Evolutionary conservation across 768 basidiomycete genomes (phyloP).

Genomic region (Mycena haematopus): DNA sequence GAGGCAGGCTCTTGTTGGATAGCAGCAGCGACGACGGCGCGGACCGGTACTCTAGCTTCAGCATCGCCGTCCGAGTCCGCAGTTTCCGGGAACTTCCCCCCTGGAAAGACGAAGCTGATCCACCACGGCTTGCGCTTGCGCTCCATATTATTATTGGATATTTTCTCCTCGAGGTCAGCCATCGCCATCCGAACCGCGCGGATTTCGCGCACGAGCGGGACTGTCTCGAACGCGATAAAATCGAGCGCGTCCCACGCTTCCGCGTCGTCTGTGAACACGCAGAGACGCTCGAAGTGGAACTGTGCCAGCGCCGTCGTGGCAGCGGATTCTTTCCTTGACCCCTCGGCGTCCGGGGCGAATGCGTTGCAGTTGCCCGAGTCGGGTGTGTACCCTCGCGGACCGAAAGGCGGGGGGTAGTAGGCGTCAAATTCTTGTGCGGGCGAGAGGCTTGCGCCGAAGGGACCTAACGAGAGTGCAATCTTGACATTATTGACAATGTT

Average conservation of each 20-base stretch:
- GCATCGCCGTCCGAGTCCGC: slow-evolving; percentile 1
- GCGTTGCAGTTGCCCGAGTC: slow-evolving; percentile 47
- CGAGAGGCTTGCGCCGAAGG: slow-evolving; percentile 70
- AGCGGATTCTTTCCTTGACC: slow-evolving; percentile 38
- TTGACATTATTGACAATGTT: too few relatives aligned
- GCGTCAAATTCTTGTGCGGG: slow-evolving; percentile 79
- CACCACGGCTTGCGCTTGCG: slow-evolving; percentile 71
- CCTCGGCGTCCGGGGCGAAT: slow-evolving; percentile 42
- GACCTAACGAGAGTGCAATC: slow-evolving; percentile 76
- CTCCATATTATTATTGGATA: slow-evolving; percentile 15
- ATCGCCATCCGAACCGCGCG: slow-evolving; percentile 70
- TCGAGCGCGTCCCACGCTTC: slow-evolving; percentile 64
- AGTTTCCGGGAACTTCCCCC: slow-evolving; percentile 52
- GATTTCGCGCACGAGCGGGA: slow-evolving; percentile 72
- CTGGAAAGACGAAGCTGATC: slow-evolving; percentile 71
- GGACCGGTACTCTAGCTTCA: slow-evolving; percentile 34
- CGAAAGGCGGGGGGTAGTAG: slow-evolving; percentile 77
- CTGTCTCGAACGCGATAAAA: slow-evolving; percentile 78
- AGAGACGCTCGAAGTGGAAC: slow-evolving; percentile 71
- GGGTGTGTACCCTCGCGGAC: slow-evolving; percentile 54
- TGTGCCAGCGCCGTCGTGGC: slow-evolving; percentile 59
- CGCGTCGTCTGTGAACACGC: slow-evolving; percentile 54
- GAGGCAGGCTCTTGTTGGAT: slow-evolving; percentile 33
- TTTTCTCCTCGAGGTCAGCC: slow-evolving; percentile 38
- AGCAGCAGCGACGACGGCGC: slow-evolving; percentile 52